Evolutionary conservation across 352 stramenopile genomes (phyloP), one percentile per base, ranked within the genome.

Genomic region (Blastocystis sp.): DNA sequence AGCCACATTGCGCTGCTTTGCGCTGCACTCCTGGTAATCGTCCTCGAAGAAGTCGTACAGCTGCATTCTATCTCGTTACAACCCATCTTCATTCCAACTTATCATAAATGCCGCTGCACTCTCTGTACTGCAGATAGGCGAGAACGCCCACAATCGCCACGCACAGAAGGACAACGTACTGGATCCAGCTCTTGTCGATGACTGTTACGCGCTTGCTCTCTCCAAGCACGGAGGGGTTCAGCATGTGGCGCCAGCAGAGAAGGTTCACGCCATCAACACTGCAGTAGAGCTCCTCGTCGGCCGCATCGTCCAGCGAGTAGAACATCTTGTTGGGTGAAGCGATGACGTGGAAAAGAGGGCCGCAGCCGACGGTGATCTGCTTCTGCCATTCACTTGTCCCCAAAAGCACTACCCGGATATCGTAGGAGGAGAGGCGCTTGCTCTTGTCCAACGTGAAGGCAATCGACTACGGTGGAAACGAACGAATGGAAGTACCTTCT

Each of bases 281-380:
- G 19, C 28, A 28, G 17, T 41, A 77, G 3, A 77, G 21, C 17
- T 59, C 4, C 48, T 77, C 34, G 41, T 77, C 67, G 4, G 38
- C 67, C 2, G 21, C 28, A 2, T 77, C 67, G 48, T 77, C 67
- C 17, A 77, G 67, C 1, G 67, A 59, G 23, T 48, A 77, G 41
- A 38, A 38, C 19, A 77, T 34, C 7, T 21, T 21, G 11, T 9
- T 38, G 34, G 17, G 67, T 14, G 67, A 77, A 28, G n/a, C 67
- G 67, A 77, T 77, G 3, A 77, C 67, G 48, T 77, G 67, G 67
- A 77, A 77, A 4, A 77, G 67, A 3, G 67, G 45, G 19, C 67
- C 67, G 21, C 38, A 77, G 11, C 67, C 67, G 23, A 77, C 60
- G 2, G 67, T 77, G 17, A 77, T 62, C 10, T 77, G 19, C 28